Percentiles rank a stretch among this genome's conserved stretches.
Conservation (phyloP, 2,329 filamentous ascomycete species). For the Fusarium algeriense region DNA sequence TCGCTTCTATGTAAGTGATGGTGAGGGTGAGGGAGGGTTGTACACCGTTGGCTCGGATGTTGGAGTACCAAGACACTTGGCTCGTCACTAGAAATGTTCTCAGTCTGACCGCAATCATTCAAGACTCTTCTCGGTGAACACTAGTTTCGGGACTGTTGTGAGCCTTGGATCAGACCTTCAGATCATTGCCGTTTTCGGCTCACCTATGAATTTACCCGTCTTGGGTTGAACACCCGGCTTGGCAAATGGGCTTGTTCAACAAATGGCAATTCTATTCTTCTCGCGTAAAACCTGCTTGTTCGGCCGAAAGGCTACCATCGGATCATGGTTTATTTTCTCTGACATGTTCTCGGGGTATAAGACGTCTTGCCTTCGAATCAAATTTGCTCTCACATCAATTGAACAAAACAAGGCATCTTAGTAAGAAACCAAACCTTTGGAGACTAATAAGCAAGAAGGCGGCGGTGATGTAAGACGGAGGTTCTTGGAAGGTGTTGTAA, state of each 20-base stretch:
- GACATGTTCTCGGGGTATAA: neutral
- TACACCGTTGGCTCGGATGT: neutral
- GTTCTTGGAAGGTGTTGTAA: too few species aligned
- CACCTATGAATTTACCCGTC: neutral
- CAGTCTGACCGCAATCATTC: neutral
- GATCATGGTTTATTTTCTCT: neutral
- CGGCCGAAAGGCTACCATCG: neutral
- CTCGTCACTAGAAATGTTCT: neutral
- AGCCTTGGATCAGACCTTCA: neutral
- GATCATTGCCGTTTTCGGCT: slow-evolving; percentile 15
- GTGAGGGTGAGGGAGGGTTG: neutral
- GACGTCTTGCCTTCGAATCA: too few species aligned
- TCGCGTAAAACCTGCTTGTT: neutral
- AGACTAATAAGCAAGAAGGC: too few species aligned
- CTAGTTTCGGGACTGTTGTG: neutral
- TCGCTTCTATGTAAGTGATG: neutral
- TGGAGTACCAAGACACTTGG: neutral
- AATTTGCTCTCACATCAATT: too few species aligned
- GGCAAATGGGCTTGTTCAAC: neutral
- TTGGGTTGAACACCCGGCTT: slow-evolving; percentile 12
- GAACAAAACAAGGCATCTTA: neutral
- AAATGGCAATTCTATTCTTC: neutral
- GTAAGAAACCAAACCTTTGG: too few species aligned
- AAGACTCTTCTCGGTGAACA: neutral
- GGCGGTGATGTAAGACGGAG: too few species aligned